Conservation (phyloP, 2,329 filamentous ascomycete species). For the Seiridium cupressi region DNA sequence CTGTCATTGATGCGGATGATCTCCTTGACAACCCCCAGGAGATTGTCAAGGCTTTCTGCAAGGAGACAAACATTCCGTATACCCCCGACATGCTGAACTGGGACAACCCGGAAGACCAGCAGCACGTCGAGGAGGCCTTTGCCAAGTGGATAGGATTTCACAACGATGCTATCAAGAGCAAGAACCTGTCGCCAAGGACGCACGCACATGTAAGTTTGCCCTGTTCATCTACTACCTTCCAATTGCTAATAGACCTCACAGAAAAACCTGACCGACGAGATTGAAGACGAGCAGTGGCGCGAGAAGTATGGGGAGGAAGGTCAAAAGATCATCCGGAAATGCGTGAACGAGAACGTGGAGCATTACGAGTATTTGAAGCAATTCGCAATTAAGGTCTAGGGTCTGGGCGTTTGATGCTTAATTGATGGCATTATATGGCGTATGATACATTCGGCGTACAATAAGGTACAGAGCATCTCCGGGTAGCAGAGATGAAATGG, state of each 20-base stretch:
- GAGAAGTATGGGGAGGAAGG: conserved; percentile 73
- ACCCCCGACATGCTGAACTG: conserved; percentile 77
- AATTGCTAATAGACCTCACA: conserved; percentile 34
- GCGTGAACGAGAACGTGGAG: conserved; percentile 68
- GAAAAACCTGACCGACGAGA: conserved; percentile 62
- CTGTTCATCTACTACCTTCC: neutral
- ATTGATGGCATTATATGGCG: conserved; percentile 4
- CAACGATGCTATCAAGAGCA: conserved; percentile 87
- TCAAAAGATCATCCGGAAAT: conserved; percentile 66
- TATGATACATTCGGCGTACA: conserved; percentile 17
- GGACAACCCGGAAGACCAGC: conserved; percentile 72
- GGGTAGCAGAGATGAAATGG: neutral
- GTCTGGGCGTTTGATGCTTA: conserved; percentile 1
- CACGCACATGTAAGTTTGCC: conserved; percentile 54
- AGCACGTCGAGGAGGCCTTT: conserved; percentile 70
- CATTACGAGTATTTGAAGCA: conserved; percentile 82
- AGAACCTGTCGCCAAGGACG: conserved; percentile 67
- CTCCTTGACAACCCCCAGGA: conserved; percentile 80
- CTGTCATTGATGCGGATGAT: conserved; percentile 91
- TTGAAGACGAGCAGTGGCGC: conserved; percentile 69
- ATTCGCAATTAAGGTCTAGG: conserved; percentile 64
- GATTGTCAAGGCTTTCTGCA: conserved; percentile 77
- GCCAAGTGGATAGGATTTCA: conserved; percentile 98
- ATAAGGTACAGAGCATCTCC: conserved; percentile 20
- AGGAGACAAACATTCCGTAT: conserved; percentile 76